A percentile compares a stretch with the other conserved stretches of the same genome.
Conservation (phyloP, 805 yeast species). For the Sugiyamaella chiloensis region DNA sequence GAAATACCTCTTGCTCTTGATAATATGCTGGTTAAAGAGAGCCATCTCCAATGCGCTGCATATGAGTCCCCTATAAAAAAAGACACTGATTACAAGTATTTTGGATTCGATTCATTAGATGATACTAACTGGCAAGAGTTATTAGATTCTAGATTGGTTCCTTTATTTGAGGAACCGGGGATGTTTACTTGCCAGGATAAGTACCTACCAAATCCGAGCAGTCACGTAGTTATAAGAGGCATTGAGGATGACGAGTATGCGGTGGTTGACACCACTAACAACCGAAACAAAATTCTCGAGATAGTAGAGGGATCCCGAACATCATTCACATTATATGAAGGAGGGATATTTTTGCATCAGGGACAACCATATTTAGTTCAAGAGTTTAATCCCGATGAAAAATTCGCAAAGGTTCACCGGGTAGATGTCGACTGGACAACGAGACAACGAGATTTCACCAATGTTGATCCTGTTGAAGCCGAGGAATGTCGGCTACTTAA, state of each 20-base stretch:
- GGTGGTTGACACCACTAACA: constrained; percentile 83
- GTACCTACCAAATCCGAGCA: constrained; percentile 79
- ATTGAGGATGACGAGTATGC: constrained; percentile 80
- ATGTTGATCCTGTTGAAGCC: constrained; percentile 70
- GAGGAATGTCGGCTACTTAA: constrained; percentile 23
- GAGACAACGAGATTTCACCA: constrained; percentile 85
- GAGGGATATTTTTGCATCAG: constrained; percentile 92
- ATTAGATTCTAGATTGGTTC: constrained; percentile 37
- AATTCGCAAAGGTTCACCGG: constrained; percentile 77
- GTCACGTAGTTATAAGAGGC: constrained; percentile 73
- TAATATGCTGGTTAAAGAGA: constrained; percentile 61
- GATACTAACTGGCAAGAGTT: constrained; percentile 6
- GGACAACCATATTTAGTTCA: constrained; percentile 85
- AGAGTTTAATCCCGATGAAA: constrained; percentile 76
- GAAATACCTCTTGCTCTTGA: constrained; percentile 60
- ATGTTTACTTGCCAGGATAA: constrained; percentile 52
- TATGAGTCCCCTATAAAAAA: constrained; percentile 69
- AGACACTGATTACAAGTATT: constrained; percentile 54
- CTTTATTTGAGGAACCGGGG: constrained; percentile 45
- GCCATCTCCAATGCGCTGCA: constrained; percentile 94
- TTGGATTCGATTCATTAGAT: constrained; percentile 32
- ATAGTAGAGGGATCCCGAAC: constrained; percentile 86
- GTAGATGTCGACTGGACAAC: constrained; percentile 96
- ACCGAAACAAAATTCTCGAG: constrained; percentile 64
- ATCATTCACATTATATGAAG: constrained; percentile 84